Base-by-base conservation (phyloP, 1,284 basidiomycete genomes). In the Calocybe gambosa region DNA sequence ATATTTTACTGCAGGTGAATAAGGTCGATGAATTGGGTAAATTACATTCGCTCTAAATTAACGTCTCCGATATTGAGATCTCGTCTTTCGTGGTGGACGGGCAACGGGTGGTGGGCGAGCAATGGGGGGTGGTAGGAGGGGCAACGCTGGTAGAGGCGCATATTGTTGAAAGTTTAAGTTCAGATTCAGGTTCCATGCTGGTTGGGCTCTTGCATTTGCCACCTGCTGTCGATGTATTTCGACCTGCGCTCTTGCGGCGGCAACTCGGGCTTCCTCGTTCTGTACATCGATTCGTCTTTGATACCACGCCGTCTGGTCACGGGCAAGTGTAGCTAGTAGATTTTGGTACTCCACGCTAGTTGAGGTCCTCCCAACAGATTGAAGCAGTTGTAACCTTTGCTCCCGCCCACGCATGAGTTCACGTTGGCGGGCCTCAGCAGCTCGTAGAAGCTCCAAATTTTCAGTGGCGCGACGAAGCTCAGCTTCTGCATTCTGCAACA, bases 401-500 rank as follows among this genome's bases (percentile, higher is more conserved):
- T 42, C 40, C 8, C 18, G 37, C 19, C n/a, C 33, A 10, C 10
- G 20, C 40, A 18, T 42, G 7, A 5, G 20, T 3, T 20, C 29
- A 23, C 19, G 31, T 13, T 33, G 42, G 1, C 15, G 19, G 1
- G 10, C 19, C 28, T 52, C 51, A 3, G 26, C 35, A 3, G 39
- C 36, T n/a, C 28, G 25, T 26, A 23, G 33, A 15, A 0, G 29
- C 23, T 6, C 8, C 18, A 20, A 42, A 0, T 39, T 48, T 1
- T 42, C 48, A 7, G 26, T 21, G 16, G 45, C 51, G 19, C 39
- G 45, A 6, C 38, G 20, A 5, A 47, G 29, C 3, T 31, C 40
- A 5, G 45, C 51, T 43, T 50, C 42, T 1, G 48, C 45, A 19
- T 50, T 33, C 20, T 43, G 45, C 33, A 45, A 31, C n/a, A 18